Evolutionary conservation across 2,329 filamentous ascomycete species (phyloP).

Genomic region (Myriosclerotinia curreyana): DNA sequence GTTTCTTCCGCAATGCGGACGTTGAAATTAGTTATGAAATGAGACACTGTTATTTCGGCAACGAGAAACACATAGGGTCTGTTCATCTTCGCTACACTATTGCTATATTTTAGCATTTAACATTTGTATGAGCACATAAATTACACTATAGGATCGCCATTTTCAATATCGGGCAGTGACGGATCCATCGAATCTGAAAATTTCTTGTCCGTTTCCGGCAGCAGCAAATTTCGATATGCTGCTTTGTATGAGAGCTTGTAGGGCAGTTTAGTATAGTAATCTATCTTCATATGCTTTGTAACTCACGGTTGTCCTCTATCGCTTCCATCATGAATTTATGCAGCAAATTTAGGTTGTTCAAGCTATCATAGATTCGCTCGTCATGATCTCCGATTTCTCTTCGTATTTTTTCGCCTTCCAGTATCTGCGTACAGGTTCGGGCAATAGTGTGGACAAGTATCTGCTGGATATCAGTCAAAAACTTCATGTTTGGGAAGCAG

Average conservation of each 20-base stretch:
- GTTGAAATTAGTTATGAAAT: background rate
- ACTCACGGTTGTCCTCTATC: background rate
- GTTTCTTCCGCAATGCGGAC: background rate
- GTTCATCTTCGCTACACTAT: too few relatives aligned
- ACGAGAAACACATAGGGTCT: too few relatives aligned
- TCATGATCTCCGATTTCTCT: background rate
- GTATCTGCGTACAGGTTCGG: background rate
- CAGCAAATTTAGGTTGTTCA: background rate
- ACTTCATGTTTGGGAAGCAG: too few relatives aligned
- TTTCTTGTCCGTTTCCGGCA: background rate
- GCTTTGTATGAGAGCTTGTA: too few relatives aligned
- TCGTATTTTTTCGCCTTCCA: background rate
- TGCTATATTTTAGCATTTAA: too few relatives aligned
- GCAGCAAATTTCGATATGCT: too few relatives aligned
- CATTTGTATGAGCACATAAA: too few relatives aligned
- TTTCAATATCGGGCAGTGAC: too few relatives aligned
- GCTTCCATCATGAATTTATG: background rate
- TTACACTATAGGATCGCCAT: too few relatives aligned
- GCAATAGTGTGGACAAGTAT: background rate
- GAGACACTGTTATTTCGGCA: too few relatives aligned
- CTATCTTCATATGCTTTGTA: background rate
- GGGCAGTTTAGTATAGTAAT: too few relatives aligned
- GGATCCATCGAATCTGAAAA: too few relatives aligned
- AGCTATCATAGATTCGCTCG: background rate
- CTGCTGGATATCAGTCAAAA: background rate